These are phyloP conservation scores for Gamarada debralockiae DNA, from an alignment of 495 filamentous ascomycete species.

Conservation along the genomic window DNA sequence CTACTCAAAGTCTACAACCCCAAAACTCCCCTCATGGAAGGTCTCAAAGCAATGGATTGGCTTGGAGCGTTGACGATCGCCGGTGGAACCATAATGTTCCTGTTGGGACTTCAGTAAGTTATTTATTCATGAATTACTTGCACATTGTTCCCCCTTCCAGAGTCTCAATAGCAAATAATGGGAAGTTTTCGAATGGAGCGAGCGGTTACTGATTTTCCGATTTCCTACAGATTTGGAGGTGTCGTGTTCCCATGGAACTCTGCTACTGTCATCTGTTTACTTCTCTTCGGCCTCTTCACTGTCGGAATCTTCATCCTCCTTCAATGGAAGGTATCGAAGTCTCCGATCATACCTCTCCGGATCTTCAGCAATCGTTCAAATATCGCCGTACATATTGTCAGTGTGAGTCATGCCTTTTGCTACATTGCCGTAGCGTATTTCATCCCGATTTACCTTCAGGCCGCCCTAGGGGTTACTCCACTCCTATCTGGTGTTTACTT, in stretches of 20 bases:
- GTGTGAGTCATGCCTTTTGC: slow-evolving; percentile 61
- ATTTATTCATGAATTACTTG: too few relatives aligned
- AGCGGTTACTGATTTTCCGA: too few relatives aligned
- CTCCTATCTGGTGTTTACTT: slow-evolving; percentile 72
- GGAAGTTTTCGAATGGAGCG: too few relatives aligned
- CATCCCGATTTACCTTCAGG: slow-evolving; percentile 73
- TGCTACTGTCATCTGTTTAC: neutral
- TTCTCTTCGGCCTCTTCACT: neutral
- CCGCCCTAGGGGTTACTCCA: slow-evolving; percentile 64
- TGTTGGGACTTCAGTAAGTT: neutral
- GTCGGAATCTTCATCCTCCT: neutral
- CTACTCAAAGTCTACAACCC: slow-evolving; percentile 45
- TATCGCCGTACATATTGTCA: slow-evolving; percentile 31
- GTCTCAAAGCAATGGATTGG: neutral
- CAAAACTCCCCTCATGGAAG: neutral
- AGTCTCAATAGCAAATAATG: too few relatives aligned
- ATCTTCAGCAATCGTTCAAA: neutral
- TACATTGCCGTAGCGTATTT: slow-evolving; percentile 72
- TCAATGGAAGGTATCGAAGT: neutral
- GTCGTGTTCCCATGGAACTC: neutral
- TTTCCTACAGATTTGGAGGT: neutral
- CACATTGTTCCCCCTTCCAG: too few relatives aligned
- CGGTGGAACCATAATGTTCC: neutral
- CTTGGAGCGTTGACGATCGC: neutral
- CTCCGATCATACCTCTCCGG: neutral